These are phyloP conservation scores for Candida lessepsii DNA, from an alignment of 805 yeast species.

Conservation along the genomic window DNA sequence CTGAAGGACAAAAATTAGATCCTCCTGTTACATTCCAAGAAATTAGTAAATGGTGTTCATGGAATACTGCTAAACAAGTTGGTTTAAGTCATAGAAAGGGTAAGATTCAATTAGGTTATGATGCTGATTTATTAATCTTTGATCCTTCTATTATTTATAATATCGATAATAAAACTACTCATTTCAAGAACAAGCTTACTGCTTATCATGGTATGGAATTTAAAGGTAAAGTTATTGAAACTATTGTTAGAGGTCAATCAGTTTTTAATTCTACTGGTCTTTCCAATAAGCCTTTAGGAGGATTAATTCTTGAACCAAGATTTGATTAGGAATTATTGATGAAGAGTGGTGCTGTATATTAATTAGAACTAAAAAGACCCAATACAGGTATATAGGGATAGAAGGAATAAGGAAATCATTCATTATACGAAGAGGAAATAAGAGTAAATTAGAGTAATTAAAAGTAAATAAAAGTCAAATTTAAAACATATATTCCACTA, in stretches of 20 bases:
- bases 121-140: constrained; percentile 86
- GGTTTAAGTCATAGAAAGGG: constrained; percentile 79
- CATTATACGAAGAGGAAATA: too few species aligned
- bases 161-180: constrained; percentile 55
- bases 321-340: constrained; percentile 10
- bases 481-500: constrained; percentile 1
- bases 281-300: constrained; percentile 56
- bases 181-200: constrained; percentile 83
- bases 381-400: not conserved
- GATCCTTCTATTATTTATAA: constrained; percentile 56
- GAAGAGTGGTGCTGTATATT: not conserved
- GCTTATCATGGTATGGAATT: constrained; percentile 76
- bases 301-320: constrained; percentile 61
- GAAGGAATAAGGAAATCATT: not conserved
- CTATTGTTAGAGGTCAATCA: constrained; percentile 72
- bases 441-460: not conserved
- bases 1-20: constrained; percentile 59
- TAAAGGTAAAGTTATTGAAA: constrained; percentile 74
- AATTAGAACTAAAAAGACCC: not conserved
- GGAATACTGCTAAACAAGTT: constrained; percentile 81
- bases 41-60: constrained; percentile 75
- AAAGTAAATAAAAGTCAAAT: not conserved
- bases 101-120: constrained; percentile 65
- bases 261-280: constrained; percentile 64
- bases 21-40: constrained; percentile 57